phyloP scores from a whole-genome alignment of 768 basidiomycete species.

The Rhodotorula kratochvilovae region DNA sequence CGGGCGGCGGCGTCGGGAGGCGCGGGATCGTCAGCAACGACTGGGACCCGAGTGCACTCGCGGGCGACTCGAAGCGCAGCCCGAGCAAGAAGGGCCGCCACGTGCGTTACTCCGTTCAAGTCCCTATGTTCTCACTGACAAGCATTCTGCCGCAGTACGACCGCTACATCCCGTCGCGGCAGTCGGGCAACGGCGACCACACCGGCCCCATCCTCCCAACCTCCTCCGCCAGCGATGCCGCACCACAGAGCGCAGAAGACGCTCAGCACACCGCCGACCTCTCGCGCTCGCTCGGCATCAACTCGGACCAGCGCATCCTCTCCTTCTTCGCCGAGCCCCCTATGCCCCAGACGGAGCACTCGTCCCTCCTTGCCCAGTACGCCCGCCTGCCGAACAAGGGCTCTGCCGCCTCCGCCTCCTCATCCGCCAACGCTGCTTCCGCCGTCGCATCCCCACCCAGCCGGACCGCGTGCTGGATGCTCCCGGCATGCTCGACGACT shows the following conservation, averaged over 20 bases:
- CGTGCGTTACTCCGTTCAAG: not conserved
- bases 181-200: conserved; percentile 28
- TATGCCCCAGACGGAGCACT: conserved; percentile 69
- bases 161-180: conserved; percentile 38
- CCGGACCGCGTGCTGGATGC: conserved; percentile 95
- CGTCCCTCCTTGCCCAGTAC: conserved; percentile 72
- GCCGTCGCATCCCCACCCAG: conserved; percentile 74
- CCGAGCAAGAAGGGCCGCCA: conserved; percentile 15
- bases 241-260: conserved; percentile 20
- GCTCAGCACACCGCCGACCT: conserved; percentile 43
- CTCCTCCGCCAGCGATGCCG: not conserved
- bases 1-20: conserved; percentile 3
- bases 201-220: conserved; percentile 37
- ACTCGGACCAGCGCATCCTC: conserved; percentile 59
- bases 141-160: conserved; percentile 8
- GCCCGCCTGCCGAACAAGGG: conserved; percentile 55
- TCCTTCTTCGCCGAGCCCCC: conserved; percentile 79
- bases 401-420: conserved; percentile 61
- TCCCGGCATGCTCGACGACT: conserved; percentile 78
- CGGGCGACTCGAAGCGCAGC: conserved; percentile 25
- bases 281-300: conserved; percentile 43
- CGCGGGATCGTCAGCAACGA: conserved; percentile 24
- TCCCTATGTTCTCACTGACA: not conserved
- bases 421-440: conserved; percentile 63
- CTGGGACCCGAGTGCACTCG: conserved; percentile 7